phyloP scores from a whole-genome alignment of 2,329 filamentous ascomycete species.

The Botrytis pseudocinerea region DNA sequence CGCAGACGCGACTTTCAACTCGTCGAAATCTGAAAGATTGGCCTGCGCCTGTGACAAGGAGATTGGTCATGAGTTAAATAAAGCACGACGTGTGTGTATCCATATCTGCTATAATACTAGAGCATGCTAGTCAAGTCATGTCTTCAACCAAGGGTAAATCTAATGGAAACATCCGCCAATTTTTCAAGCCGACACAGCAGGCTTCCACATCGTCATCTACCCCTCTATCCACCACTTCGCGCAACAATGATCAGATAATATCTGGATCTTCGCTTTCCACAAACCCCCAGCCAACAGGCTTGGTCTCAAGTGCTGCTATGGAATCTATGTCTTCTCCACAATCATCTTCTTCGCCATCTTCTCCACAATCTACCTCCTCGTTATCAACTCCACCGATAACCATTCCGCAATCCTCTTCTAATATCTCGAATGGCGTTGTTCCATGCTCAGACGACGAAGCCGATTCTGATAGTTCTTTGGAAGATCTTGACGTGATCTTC shows the following conservation, averaged over 20 bases:
- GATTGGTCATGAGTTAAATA: not conserved
- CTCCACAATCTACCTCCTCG: constrained; percentile 9
- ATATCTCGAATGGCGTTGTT: constrained; percentile 48
- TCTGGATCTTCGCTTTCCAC: not conserved
- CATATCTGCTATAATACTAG: not conserved
- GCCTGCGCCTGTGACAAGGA: too few species aligned
- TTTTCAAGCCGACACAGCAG: constrained; percentile 16
- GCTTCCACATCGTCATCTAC: constrained; percentile 13
- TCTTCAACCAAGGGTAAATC: constrained; percentile 6
- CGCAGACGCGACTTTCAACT: constrained; percentile 9
- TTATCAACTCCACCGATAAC: not conserved
- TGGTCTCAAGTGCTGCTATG: not conserved
- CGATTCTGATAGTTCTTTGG: constrained; percentile 56
- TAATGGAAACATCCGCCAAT: constrained; percentile 17
- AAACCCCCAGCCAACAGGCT: not conserved
- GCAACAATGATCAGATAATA: not conserved
- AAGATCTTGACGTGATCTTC: constrained; percentile 49
- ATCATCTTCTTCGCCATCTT: constrained; percentile 6
- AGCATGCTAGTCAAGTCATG: not conserved
- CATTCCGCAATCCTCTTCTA: not conserved
- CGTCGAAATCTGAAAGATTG: not conserved
- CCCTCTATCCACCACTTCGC: not conserved
- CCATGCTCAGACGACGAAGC: constrained; percentile 68
- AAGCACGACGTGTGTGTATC: not conserved
- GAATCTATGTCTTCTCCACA: constrained; percentile 6